Percentiles rank a stretch among this genome's conserved stretches.
phyloP scores from a whole-genome alignment of 495 filamentous ascomycete genomes.

The Massariosphaeria phaeospora region DNA sequence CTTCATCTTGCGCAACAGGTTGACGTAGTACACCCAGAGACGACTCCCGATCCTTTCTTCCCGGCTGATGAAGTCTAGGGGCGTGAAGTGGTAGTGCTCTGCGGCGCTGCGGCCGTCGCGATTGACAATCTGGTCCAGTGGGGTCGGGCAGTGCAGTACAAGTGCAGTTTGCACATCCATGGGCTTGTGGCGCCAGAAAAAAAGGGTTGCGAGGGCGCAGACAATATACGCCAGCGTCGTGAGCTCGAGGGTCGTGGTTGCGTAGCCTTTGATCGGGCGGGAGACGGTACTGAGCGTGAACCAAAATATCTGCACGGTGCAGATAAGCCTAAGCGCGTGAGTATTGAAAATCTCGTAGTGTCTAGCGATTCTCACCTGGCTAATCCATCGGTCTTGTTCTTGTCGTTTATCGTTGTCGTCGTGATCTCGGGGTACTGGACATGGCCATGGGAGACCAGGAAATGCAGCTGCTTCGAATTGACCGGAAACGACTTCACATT shows the following conservation, averaged over 20 bases:
- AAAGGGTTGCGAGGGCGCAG: constrained; percentile 25
- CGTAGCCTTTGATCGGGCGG: constrained; percentile 24
- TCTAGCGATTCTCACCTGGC: constrained; percentile 5
- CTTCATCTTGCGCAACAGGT: constrained; percentile 8
- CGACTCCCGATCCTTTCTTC: constrained; percentile 16
- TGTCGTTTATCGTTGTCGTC: constrained; percentile 28
- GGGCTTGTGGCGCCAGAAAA: constrained; percentile 37
- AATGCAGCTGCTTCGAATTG: constrained; percentile 35
- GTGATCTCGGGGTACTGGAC: constrained; percentile 22
- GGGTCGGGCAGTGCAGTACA: neutral
- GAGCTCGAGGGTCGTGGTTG: constrained; percentile 34
- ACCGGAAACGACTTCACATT: constrained; percentile 35
- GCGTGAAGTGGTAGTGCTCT: constrained; percentile 30
- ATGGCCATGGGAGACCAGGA: constrained; percentile 30
- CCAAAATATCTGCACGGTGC: constrained; percentile 33
- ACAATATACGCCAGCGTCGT: constrained; percentile 34
- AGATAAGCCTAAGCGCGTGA: constrained; percentile 21
- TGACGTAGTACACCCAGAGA: constrained; percentile 15
- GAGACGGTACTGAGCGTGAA: constrained; percentile 29
- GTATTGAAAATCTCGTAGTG: neutral
- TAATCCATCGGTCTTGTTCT: constrained; percentile 37
- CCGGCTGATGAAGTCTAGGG: constrained; percentile 34
- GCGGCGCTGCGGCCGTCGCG: constrained; percentile 23
- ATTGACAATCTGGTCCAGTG: constrained; percentile 28
- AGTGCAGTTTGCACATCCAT: constrained; percentile 26